Evolutionary conservation across 2,329 filamentous ascomycete genomes (phyloP), one percentile per base, ranked within the genome.

Genomic region (Ophiostoma sp.): DNA sequence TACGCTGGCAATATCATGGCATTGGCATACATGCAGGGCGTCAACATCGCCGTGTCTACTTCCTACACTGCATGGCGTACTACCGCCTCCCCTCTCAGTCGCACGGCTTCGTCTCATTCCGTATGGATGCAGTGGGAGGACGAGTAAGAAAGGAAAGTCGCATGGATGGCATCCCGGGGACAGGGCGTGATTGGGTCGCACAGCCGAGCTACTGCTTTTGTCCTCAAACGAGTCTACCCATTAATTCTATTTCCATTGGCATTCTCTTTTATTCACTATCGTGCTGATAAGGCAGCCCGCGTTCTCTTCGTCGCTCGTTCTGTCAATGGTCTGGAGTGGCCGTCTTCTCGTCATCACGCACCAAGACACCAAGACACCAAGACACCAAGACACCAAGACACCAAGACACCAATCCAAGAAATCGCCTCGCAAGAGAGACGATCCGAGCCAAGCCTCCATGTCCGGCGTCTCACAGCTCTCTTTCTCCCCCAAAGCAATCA

Each of bases 181-280:
- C 60, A 42, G 16, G 40, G 38, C 60, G 40, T 63, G 60, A 63
- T 63, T 63, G 60, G 60, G 16, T 63, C 16, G 38, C 8, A 27
- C 38, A 42, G 40, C 38, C 60, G 60, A 63, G 58, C 27, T 18
- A 11, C 18, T 16, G 5, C 12, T 40, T 62, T n/a, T 62, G 40
- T 40, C 12, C 2, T n/a, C 4, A 16, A 14, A 38, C 16, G 40
- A 60, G 27, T 2, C 6, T 38, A 14, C 36, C 42, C 18, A 11
- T 63, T 44, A 42, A 42, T 62, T 62, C 40, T 42, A 42, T 63
- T 63, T 63, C 16, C 38, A 63, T 63, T 63, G 60, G 14, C 14
- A 41, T 63, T 63, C 14, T 18, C 40, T 63, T 3, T 63, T 63
- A 63, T 63, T 63, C 60, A 62, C 58, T 62, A 63, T 63, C 60